These are phyloP conservation scores for Tulasnella sp. DNA, from an alignment of 768 basidiomycete genomes.

Conservation along the genomic window DNA sequence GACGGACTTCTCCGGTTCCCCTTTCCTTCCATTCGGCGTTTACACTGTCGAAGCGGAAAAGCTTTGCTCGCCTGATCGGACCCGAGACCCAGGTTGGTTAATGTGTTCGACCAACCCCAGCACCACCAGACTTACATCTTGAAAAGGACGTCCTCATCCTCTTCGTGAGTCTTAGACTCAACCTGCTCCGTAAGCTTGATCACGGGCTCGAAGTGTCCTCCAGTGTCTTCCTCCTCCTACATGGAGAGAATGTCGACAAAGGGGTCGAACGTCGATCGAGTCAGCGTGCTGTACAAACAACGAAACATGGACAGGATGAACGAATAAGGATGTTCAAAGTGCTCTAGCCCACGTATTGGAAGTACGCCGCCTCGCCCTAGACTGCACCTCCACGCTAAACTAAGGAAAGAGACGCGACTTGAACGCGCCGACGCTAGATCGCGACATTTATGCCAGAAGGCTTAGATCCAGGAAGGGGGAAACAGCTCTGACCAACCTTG, in stretches of 20 bases:
- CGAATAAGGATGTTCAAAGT: not conserved
- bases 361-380: not conserved
- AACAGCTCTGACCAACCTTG: not conserved
- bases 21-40: constrained; percentile 96
- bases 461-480: not conserved
- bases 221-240: constrained; percentile 66
- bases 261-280: constrained; percentile 18
- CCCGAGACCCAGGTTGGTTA: constrained; percentile 18
- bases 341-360: not conserved
- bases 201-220: constrained; percentile 93
- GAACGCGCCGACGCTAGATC: not conserved
- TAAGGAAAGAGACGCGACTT: constrained; percentile 15
- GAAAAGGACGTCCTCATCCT: constrained; percentile 88
- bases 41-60: constrained; percentile 84
- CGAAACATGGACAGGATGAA: not conserved
- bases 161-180: constrained; percentile 91
- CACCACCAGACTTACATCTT: constrained; percentile 72
- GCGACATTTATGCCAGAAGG: not conserved
- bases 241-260: constrained; percentile 27
- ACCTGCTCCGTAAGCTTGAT: constrained; percentile 95
- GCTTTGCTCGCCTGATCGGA: constrained; percentile 80
- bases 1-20: constrained; percentile 91
- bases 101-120: not conserved
- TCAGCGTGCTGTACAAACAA: constrained; percentile 7
- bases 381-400: not conserved